Percentiles rank a stretch among this genome's conserved stretches.
Conservation (phyloP, 805 yeast species). For the Candida ipomoeae region DNA sequence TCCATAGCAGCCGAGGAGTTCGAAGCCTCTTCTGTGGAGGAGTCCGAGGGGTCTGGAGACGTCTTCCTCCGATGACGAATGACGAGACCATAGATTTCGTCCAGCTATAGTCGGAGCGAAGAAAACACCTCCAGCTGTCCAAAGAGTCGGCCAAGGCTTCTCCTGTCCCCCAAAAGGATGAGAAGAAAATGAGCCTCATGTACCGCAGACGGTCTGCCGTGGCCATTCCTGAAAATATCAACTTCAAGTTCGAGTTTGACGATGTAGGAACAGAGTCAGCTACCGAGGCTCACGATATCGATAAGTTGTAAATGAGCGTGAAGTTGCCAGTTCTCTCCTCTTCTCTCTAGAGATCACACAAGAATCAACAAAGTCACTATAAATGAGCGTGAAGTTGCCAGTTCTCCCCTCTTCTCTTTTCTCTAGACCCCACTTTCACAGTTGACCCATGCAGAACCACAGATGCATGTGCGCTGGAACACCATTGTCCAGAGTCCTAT, state of each 20-base stretch:
- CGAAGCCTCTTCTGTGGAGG: conserved; percentile 22
- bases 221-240: conserved; percentile 41
- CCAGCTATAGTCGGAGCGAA: conserved; percentile 61
- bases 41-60: conserved; percentile 29
- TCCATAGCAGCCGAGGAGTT: conserved; percentile 17
- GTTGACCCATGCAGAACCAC: conserved; percentile 75
- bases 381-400: too few species aligned
- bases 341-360: too few species aligned
- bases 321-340: too few species aligned
- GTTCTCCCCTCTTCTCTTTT: neutral
- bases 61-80: conserved; percentile 50
- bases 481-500: conserved; percentile 55
- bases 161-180: conserved; percentile 6
- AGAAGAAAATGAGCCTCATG: conserved; percentile 10
- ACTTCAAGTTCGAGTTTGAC: conserved; percentile 41
- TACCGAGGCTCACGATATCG: conserved; percentile 12
- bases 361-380: too few species aligned
- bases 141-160: conserved; percentile 5
- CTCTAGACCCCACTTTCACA: conserved; percentile 5
- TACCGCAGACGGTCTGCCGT: conserved; percentile 33
- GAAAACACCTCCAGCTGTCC: conserved; percentile 15
- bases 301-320: conserved; percentile 15
- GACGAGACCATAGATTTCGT: conserved; percentile 70
- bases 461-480: conserved; percentile 68
- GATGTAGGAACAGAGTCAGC: conserved; percentile 19